Base-by-base conservation (phyloP, 73 alveolate species). In the Stentor coeruleus region DNA sequence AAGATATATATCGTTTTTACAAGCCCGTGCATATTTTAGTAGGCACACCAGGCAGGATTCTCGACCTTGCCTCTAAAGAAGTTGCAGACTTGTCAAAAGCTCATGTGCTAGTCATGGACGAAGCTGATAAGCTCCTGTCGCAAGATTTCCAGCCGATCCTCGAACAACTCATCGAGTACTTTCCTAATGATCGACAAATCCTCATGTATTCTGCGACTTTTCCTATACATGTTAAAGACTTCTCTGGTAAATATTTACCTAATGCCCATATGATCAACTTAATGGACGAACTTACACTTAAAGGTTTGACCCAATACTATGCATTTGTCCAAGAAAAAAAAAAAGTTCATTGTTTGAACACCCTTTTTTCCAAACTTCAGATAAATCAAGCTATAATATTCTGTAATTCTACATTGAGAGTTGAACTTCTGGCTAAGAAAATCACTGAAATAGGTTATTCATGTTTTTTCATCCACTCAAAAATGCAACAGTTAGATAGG, bases 151-250 rank as follows among this genome's bases (percentile, higher is more conserved):
- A 89, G 90, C 93, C 95, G 15, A 84, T 91, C 38, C 90, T 95
- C 41, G 98, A 92, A 77, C 88, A 96, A 74, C 90, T 96, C 74
- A 76, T 97, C 36, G 84, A 89, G 58, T 89, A 86, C 83, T 79
- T 92, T 79, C 97, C 99, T 3, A 58, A 72, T 35, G 96, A 92
- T 4, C 85, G 97, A 80, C 95, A 96, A 81, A 95, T 97, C 82
- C 89, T 94, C 95, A 91, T 97, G 75, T 96, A 95, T 85, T 95
- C 99, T n/a, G 99, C 99, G 3, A 97, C 99, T 3, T 97, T 91
- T 92, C 99, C 99, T 42, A 85, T 89, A 66, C 91, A 94, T 74
- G 96, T 96, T 26, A 94, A 89, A 89, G 97, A 92, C 39, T 95
- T 97, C n/a, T n/a, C n/a, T n/a, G 91, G 90, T 73, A 91, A 95